A percentile compares a stretch with the other conserved stretches of the same genome.
phyloP scores from a whole-genome alignment of 345 rosid genomes.

The Populus deltoides region DNA sequence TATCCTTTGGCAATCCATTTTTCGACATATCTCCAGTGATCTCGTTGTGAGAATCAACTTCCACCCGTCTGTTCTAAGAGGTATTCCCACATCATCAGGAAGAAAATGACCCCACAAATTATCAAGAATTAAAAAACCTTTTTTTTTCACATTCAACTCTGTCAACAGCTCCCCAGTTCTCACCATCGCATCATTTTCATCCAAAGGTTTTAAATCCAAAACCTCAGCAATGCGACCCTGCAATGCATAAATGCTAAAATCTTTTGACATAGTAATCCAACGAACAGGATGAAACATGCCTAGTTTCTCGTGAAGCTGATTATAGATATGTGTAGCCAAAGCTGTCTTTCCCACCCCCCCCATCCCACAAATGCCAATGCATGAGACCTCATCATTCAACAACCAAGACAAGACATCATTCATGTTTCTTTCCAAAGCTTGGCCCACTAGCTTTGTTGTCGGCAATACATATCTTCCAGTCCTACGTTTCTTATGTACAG shows the following conservation, averaged over 20 bases:
- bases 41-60: no score
- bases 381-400: not conserved
- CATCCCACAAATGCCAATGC: slow-evolving; percentile 16
- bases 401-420: not conserved
- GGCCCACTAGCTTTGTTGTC: not conserved
- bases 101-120: not conserved
- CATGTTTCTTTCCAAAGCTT: not conserved
- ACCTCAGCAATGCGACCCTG: slow-evolving; percentile 6
- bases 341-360: slow-evolving; percentile 17
- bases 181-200: not conserved
- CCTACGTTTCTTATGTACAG: no score
- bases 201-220: not conserved
- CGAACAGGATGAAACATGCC: not conserved
- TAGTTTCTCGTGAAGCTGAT: not conserved
- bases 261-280: slow-evolving; percentile 18
- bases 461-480: not conserved
- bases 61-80: no score
- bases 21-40: no score
- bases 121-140: not conserved
- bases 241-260: not conserved
- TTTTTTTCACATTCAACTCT: not conserved
- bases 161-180: not conserved
- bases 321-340: slow-evolving; percentile 1
- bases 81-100: no score
- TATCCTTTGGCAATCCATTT: no score